phyloP scores from a whole-genome alignment of 2,329 filamentous ascomycete species.

The Aureobasidium sp. region DNA sequence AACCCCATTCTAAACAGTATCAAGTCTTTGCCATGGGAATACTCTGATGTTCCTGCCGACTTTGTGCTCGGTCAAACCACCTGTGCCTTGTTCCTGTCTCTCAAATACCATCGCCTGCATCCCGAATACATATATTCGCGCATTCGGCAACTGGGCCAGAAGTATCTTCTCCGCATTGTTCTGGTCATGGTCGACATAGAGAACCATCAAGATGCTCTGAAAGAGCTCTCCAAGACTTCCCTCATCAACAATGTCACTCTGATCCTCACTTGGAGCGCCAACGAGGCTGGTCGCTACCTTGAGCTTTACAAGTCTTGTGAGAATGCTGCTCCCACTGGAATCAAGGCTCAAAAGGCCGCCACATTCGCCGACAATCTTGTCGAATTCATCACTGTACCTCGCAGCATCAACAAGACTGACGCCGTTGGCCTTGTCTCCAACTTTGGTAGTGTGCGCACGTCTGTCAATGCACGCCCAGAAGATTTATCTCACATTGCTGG shows the following conservation, averaged over 20 bases:
- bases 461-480: conserved; percentile 80
- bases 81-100: conserved; percentile 83
- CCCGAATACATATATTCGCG: conserved; percentile 97
- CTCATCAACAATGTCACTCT: conserved; percentile 89
- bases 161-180: conserved; percentile 79
- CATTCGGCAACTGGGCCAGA: conserved; percentile 74
- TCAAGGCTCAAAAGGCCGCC: conserved; percentile 76
- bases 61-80: conserved; percentile 83
- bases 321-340: conserved; percentile 72
- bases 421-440: conserved; percentile 83
- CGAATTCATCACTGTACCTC: conserved; percentile 85
- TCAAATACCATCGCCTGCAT: conserved; percentile 96
- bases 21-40: conserved; percentile 84
- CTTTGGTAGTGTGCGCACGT: conserved; percentile 81
- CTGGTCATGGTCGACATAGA: conserved; percentile 91
- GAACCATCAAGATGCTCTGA: conserved; percentile 84
- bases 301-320: conserved; percentile 95
- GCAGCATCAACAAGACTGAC: conserved; percentile 90
- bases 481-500: conserved; percentile 78
- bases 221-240: conserved; percentile 86
- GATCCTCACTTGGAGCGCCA: conserved; percentile 87
- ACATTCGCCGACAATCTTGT: conserved; percentile 80
- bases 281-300: conserved; percentile 87
- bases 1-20: conserved; percentile 86
- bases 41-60: conserved; percentile 91